Conservation (phyloP, 495 filamentous ascomycete species). For the Pseudoneurospora amorphoporcata region DNA sequence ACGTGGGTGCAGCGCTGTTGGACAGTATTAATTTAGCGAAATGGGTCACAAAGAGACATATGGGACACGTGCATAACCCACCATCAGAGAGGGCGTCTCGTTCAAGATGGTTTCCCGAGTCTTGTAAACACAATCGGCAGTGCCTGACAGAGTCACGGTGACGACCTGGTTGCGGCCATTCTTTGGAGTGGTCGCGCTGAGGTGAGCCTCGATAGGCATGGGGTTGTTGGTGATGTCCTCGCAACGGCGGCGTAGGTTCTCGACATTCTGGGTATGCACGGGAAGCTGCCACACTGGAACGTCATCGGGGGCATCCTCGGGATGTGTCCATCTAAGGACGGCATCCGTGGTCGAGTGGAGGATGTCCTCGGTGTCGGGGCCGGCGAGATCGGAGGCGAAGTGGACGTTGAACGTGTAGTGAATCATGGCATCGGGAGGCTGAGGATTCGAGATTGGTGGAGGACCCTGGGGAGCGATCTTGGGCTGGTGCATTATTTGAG, state of each 20-base stretch:
- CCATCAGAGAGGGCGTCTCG: slow-evolving; percentile 77
- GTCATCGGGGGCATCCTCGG: slow-evolving; percentile 73
- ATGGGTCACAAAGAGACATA: background rate
- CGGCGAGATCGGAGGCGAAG: slow-evolving; percentile 80
- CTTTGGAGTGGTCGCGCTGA: slow-evolving; percentile 76
- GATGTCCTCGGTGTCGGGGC: slow-evolving; percentile 85
- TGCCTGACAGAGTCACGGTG: slow-evolving; percentile 81
- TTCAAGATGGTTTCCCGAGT: slow-evolving; percentile 77
- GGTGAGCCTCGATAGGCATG: slow-evolving; percentile 65
- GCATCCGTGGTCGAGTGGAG: slow-evolving; percentile 77
- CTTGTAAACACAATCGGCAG: slow-evolving; percentile 71
- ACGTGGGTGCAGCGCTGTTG: slow-evolving; percentile 78
- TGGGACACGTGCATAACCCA: slow-evolving; percentile 33
- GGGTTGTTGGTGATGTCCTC: slow-evolving; percentile 59
- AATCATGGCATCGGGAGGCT: slow-evolving; percentile 55
- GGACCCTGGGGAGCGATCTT: slow-evolving; percentile 52
- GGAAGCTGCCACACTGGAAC: slow-evolving; percentile 76
- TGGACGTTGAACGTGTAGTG: slow-evolving; percentile 85
- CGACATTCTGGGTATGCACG: slow-evolving; percentile 76
- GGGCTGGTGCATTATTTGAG: slow-evolving; percentile 53
- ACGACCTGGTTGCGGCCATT: slow-evolving; percentile 64
- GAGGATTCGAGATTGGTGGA: slow-evolving; percentile 54
- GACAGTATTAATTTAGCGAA: slow-evolving; percentile 6
- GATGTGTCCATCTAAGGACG: slow-evolving; percentile 81
- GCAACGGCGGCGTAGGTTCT: slow-evolving; percentile 64